Evolutionary conservation across 108 stramenopile genomes (phyloP), one percentile per base, ranked within the genome.

Genomic region (Epithemia pelagica): DNA sequence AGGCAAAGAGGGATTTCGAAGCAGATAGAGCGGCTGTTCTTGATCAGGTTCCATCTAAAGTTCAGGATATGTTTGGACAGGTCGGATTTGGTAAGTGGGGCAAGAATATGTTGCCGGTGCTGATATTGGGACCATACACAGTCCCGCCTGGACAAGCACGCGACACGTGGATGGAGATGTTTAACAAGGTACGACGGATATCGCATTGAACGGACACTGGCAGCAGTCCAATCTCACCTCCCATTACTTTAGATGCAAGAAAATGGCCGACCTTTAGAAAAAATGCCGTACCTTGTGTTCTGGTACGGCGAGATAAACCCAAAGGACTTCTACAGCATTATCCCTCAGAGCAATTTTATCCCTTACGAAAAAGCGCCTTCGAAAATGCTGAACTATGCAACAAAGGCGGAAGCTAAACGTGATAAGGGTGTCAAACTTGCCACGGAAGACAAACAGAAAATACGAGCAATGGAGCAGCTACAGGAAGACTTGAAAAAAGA

Each of bases 1-100:
- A 46, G 5, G 37, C 37, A 46, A 46, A 46, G 37, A 32, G 52
- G 24, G 55, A 46, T 32, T 78, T 74, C 32, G 78, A 74, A 46
- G 31, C 58, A 58, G 64, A 60, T 23, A 53, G 68, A 27, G 76
- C 80, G n/a, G 75, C 74, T 19, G 65, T 83, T 29, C 58, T 91
- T 31, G 53, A 25, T 0, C 46, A 64, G 1, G 66, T 91, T 22
- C 87, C 90, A 5, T 58, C 76, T 20, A 62, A 57, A 2, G 62
- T 78, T 52, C 82, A 79, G 62, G 67, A 59, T 24, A 69, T 81
- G 15, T 91, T 88, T 72, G 74, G 85, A 20, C 64, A 86, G 56
- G 76, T 85, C 23, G 86, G 74, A 46, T 92, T 92, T 58, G 71
- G 81, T 3, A 86, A 70, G 52, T 92, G 87, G 86, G 81, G 74